Conservation (phyloP, 2,329 filamentous ascomycete genomes). For the Dactylellina haptotyla region DNA sequence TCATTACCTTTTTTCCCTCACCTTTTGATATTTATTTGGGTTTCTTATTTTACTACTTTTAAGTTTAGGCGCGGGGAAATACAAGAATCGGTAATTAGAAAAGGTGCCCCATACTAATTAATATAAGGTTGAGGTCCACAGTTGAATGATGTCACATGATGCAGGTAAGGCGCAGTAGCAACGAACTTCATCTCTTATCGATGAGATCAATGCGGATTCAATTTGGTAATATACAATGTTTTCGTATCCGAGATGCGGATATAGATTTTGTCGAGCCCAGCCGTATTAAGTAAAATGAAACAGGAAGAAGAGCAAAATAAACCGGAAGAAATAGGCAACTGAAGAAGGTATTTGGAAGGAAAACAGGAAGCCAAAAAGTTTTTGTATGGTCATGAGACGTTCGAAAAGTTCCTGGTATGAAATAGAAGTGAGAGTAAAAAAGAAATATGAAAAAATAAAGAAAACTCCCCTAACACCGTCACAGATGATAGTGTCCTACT, state of each 20-base stretch:
- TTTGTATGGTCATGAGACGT: not conserved
- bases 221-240: conserved; percentile 25
- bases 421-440: too few relatives aligned
- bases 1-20: not conserved
- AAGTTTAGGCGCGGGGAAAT: too few relatives aligned
- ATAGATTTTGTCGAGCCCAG: not conserved
- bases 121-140: too few relatives aligned
- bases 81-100: too few relatives aligned
- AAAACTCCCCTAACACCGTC: conserved; percentile 47
- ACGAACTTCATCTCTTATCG: too few relatives aligned
- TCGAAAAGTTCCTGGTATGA: not conserved
- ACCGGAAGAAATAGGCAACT: not conserved
- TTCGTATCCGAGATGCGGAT: not conserved
- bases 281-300: not conserved
- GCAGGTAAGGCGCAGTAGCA: too few relatives aligned
- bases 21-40: too few relatives aligned
- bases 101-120: too few relatives aligned
- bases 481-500: conserved; percentile 39
- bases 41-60: too few relatives aligned
- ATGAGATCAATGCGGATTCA: too few relatives aligned
- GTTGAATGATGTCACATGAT: too few relatives aligned
- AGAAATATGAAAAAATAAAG: conserved; percentile 15
- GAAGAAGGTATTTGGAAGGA: conserved; percentile 2
- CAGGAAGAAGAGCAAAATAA: not conserved
- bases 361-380: not conserved